phyloP scores from a whole-genome alignment of 139 green algal species.

The Chlorella ohadii region DNA sequence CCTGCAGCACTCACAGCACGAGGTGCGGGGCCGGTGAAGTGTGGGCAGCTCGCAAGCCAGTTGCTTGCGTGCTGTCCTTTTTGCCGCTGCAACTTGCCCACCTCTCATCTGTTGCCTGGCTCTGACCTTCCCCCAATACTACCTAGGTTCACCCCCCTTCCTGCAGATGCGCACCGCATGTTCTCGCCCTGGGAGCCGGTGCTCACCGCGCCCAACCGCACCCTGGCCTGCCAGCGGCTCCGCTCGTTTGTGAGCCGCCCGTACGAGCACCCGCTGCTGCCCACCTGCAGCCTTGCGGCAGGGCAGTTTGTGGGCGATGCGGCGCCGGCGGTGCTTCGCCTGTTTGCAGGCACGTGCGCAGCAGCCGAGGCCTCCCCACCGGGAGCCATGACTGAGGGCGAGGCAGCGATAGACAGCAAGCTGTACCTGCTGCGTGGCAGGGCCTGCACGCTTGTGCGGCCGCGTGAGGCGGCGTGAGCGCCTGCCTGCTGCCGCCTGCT shows the following conservation, averaged over 20 bases:
- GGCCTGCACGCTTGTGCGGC: not conserved
- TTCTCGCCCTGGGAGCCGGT: not conserved
- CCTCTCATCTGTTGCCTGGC: too few relatives aligned
- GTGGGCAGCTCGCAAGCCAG: not conserved
- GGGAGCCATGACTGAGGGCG: not conserved
- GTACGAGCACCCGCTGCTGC: not conserved
- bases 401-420: not conserved
- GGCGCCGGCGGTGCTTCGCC: not conserved
- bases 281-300: not conserved
- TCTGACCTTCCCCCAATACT: too few relatives aligned
- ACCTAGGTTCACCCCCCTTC: not conserved
- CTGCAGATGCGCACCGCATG: constrained; percentile 2
- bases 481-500: too few relatives aligned
- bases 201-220: not conserved
- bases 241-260: not conserved
- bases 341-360: not conserved
- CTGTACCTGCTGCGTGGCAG: constrained; percentile 2
- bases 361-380: not conserved
- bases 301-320: constrained; percentile 4
- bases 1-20: not conserved
- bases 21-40: not conserved
- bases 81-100: too few relatives aligned
- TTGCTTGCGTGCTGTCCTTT: too few relatives aligned
- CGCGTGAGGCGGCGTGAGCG: not conserved
- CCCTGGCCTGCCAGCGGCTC: too few relatives aligned